Evolutionary conservation across 768 basidiomycete genomes (phyloP), one percentile per base, ranked within the genome.

Genomic region (Hypsizygus marmoreus): DNA sequence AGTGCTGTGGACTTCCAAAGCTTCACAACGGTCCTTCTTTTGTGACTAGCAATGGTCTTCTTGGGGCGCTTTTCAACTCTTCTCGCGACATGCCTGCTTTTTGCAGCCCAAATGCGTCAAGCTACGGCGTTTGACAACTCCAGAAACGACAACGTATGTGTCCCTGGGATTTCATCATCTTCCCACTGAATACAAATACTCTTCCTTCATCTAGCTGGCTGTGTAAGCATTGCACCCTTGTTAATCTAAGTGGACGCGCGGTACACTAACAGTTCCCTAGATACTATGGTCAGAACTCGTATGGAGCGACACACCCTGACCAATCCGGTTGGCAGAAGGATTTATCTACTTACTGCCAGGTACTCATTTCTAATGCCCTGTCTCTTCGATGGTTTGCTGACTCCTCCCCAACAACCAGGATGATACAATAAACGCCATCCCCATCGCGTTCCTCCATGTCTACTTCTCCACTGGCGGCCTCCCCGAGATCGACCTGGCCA

Each of bases 231-330:
- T 6, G 22, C 9, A 22, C 8, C 8, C 4, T 23, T 37, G n/a
- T n/a, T n/a, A n/a, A n/a, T n/a, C n/a, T n/a, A n/a, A n/a, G n/a
- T 17, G 26, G 8, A 22, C 4, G 13, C 32, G 41, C 6, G n/a
- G 22, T 5, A 17, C 8, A 30, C 11, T 19, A 32, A 20, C 10
- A 2, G 6, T n/a, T 29, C 10, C 4, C 30, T 38, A 75, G 73
- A 4, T 80, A 80, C 54, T 81, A 69, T 66, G 79, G 81, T 13
- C 81, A 83, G 55, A 79, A 84, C 57, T 80, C 79, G 8, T 79
- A 76, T 44, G 81, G 82, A 24, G 78, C 79, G 3, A 72, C 74
- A 1, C 68, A 77, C 52, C 53, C 66, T 2, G 61, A 63, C 47
- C 54, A 68, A 8, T 72, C 70, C 4, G 72, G 73, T 45, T 82